Conservation (phyloP, 306 rosid genomes). For the Vigna nakashimae region DNA sequence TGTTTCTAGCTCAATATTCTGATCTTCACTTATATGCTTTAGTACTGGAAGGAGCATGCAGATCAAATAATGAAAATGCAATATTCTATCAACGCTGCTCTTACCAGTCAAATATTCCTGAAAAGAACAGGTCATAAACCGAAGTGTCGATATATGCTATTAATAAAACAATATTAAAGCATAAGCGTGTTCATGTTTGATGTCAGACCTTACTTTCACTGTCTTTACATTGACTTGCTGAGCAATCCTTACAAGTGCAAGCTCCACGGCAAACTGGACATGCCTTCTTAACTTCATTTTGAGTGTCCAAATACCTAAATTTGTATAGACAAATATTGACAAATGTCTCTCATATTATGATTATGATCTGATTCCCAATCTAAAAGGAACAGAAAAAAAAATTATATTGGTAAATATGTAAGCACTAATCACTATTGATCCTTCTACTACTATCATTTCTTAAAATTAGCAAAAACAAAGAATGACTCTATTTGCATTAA, state of each 20-base stretch:
- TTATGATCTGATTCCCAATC: slow-evolving; percentile 8
- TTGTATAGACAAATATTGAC: slow-evolving; percentile 38
- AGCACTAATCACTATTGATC: neutral
- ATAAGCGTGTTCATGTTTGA: slow-evolving; percentile 52
- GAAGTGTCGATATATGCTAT: slow-evolving; percentile 46
- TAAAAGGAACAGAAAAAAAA: slow-evolving; percentile 34
- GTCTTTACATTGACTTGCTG: slow-evolving; percentile 64
- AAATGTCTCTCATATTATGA: slow-evolving; percentile 27
- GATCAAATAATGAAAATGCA: slow-evolving; percentile 80
- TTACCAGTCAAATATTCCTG: slow-evolving; percentile 71
- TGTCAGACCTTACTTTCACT: slow-evolving; percentile 98
- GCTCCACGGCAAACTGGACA: slow-evolving; percentile 94
- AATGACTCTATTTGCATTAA: neutral
- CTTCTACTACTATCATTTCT: slow-evolving; percentile 10
- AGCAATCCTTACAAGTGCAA: slow-evolving; percentile 88
- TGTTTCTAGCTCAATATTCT: slow-evolving; percentile 65
- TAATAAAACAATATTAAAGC: slow-evolving; percentile 37
- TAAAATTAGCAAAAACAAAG: slow-evolving; percentile 8
- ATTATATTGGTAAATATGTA: slow-evolving; percentile 20
- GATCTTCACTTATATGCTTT: slow-evolving; percentile 73
- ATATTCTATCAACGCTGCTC: slow-evolving; percentile 69
- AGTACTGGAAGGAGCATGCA: slow-evolving; percentile 91
- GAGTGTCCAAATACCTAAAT: slow-evolving; percentile 76
- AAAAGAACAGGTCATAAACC: slow-evolving; percentile 41
- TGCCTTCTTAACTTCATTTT: slow-evolving; percentile 80